Conservation (phyloP, 768 basidiomycete genomes). For the Tricholoma terreum region DNA sequence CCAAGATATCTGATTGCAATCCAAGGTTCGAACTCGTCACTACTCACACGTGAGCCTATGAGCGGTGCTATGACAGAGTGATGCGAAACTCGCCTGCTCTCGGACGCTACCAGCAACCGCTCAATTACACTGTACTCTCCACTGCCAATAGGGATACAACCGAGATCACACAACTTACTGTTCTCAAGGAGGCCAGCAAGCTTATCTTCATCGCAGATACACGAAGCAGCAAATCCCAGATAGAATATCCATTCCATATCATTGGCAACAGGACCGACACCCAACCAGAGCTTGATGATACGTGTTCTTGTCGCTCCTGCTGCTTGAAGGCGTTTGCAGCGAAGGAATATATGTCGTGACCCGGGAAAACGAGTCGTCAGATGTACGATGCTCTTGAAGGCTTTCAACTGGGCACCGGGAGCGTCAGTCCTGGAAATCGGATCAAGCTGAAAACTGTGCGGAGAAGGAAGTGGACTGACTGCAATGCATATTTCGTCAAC, state of each 20-base stretch:
- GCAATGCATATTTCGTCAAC: not conserved
- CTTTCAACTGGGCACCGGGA: not conserved
- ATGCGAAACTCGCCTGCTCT: not conserved
- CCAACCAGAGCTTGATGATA: not conserved
- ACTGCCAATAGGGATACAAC: not conserved
- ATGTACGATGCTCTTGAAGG: not conserved
- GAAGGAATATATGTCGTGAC: not conserved
- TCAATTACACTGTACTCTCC: slow-evolving; percentile 1
- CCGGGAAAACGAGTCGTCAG: not conserved
- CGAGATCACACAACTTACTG: not conserved
- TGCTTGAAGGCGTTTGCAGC: not conserved
- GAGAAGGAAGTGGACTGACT: not conserved
- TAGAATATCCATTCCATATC: not conserved
- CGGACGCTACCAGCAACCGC: not conserved
- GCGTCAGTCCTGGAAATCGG: not conserved
- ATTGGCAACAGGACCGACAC: not conserved
- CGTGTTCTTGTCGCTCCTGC: not conserved
- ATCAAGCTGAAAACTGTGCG: not conserved
- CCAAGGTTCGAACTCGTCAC: not conserved
- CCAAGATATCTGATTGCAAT: slow-evolving; percentile 3
- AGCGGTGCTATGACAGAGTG: not conserved
- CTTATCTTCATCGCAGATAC: not conserved
- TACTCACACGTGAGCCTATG: not conserved
- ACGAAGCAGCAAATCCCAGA: not conserved
- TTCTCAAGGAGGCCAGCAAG: not conserved